Evolutionary conservation across 1,139 yeast species (phyloP).

Genomic region (Candida smagusa): DNA sequence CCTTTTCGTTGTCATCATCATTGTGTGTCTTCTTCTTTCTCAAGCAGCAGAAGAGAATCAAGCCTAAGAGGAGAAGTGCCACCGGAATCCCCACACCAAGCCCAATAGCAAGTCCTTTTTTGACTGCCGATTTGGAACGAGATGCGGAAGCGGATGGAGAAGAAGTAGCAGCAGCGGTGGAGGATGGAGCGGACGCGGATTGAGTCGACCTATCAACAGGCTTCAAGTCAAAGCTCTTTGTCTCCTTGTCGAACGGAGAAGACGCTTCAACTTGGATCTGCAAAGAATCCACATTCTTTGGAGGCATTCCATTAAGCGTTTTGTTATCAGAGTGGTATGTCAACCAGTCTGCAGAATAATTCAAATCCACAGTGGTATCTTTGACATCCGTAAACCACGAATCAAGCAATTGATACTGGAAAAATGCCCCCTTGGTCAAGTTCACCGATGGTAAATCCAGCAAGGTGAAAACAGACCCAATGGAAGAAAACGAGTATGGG

Average conservation of each 20-base stretch:
- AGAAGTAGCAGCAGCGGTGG: constrained; percentile 18
- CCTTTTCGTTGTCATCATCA: constrained; percentile 29
- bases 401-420: constrained; percentile 50
- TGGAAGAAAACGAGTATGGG: constrained; percentile 48
- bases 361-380: constrained; percentile 48
- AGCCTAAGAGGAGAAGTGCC: constrained; percentile 42
- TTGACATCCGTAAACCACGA: constrained; percentile 54
- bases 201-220: constrained; percentile 44
- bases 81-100: constrained; percentile 85
- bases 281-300: constrained; percentile 51
- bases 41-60: constrained; percentile 60
- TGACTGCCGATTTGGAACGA: constrained; percentile 19
- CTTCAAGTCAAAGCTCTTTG: constrained; percentile 47
- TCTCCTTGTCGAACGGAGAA: constrained; percentile 29
- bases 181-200: constrained; percentile 13
- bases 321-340: constrained; percentile 53
- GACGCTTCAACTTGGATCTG: constrained; percentile 53
- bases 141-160: constrained; percentile 19
- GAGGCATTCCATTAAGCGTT: constrained; percentile 69
- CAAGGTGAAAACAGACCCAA: constrained; percentile 54
- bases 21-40: constrained; percentile 35
- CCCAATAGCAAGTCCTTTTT: constrained; percentile 69
- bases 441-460: constrained; percentile 52
- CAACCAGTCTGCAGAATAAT: constrained; percentile 56
- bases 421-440: constrained; percentile 62